Base-by-base conservation (phyloP, 306 rosid genomes). In the Cercis canadensis region DNA sequence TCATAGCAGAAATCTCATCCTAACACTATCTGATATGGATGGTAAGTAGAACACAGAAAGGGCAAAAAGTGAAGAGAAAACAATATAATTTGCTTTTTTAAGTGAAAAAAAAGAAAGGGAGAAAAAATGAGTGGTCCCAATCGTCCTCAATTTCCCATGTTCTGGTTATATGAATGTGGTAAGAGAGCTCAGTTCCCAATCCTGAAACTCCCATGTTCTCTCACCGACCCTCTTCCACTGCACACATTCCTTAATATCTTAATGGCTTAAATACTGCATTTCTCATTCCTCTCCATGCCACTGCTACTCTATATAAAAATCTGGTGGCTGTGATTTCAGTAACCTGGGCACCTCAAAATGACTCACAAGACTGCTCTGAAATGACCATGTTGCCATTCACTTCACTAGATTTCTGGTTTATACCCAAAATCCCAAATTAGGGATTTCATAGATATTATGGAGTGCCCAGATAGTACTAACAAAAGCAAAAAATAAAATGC, bases 141-240 rank as follows among this genome's bases (percentile, higher is more conserved):
- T 82, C 75, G 0, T 78, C 80, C 63, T 82, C 86, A 78, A 78
- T 69, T 78, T 69, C 86, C 86, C 71, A 82, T 64, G 75, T 18
- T 17, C 13, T 68, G 57, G 75, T 82, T 82, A 78, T 53, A 78
- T 70, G 70, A 82, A 82, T 69, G 58, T 63, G 74, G 77, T 17
- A 73, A 73, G 63, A 53, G 76, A 53, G 80, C 75, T 69, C 83
- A 52, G 68, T 78, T 82, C 78, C 82, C 77, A 77, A 82, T 51
- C 57, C 77, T 70, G 33, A 67, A 72, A 77, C 76, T 82, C 83
- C 76, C 80, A 76, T 84, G 82, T 78, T 85, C 79, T 76, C 74
- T 74, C 83, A 87, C 87, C 75, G 66, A 74, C 82, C 73, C 70
- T 69, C 33, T 55, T 63, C 57, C 46, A 40, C 70, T 74, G 82